Base-by-base conservation (phyloP, 148 eudicot genomes). In the Limonium bicolor region DNA sequence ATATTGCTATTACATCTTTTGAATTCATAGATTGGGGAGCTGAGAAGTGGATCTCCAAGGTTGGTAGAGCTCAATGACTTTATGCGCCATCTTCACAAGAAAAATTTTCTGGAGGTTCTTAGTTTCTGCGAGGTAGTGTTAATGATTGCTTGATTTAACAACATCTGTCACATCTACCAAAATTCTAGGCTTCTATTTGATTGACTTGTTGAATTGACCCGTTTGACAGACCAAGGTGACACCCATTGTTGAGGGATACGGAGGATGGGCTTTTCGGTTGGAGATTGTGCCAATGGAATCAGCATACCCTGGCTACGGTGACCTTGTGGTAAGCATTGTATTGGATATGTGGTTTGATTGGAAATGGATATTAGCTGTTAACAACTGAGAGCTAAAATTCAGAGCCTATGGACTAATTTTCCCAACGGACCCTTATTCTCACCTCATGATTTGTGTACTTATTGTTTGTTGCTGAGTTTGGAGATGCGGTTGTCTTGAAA, bases 231-330 rank as follows among this genome's bases (percentile, higher is more conserved):
- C 99, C 50, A 90, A 90, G 76, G 82, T 90, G 55, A 90, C 99
- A 47, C 99, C 99, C 16, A 64, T 90, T 39, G 99, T 90, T 51
- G 95, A 90, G 72, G 99, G 99, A 34, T 90, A 85, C 45, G 99
- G 99, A 54, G 99, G 99, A 46, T 90, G 94, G 94, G 99, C 95
- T 33, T 78, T 85, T 17, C 87, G 99, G 20, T 68, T 85, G 95
- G 95, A 90, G 68, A 69, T 90, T 53, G 99, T 90, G 42, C 86
- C 99, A 28, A 68, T 85, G 51, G 99, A 85, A 66, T 90, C 99
- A 25, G 99, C 95, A 51, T 90, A 90, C 54, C 99, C 99, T 59
- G 99, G 99, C 60, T 90, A 62, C 55, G 99, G 99, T n/a, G 82
- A 90, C 60, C 81, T 90, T 61, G 94, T 85, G 69, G 99, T 85